Evolutionary conservation across 1,139 yeast genomes (phyloP), one percentile per base, ranked within the genome.

Genomic region (Pichia kudriavzevii): DNA sequence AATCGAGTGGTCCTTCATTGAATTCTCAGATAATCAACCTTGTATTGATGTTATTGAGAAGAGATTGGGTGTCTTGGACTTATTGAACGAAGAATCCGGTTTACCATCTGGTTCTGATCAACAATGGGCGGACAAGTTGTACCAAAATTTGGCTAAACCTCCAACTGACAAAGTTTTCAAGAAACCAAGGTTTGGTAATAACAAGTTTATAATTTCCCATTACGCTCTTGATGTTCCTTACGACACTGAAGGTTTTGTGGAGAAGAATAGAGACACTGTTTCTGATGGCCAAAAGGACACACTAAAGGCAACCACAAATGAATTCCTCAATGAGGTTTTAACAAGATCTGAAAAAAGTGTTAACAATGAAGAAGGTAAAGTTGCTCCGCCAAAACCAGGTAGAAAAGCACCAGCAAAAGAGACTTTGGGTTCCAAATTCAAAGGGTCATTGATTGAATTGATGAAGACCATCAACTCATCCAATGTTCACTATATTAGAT

Each of bases 1-100:
- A 52, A 88, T 91, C 45, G 93, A 88, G 59, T 91, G 98, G 97
- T 81, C 93, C 12, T 91, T 91, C 56, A 91, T 91, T 50, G 97
- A 91, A 52, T 91, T 88, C 55, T 77, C 93, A 39, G 99, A 91
- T 58, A 93, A 93, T 59, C 97, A 91, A 64, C 97, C 97, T 7
- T 91, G 98, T 64, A 93, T 93, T 53, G 81, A 81, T 48, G 71
- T 91, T 49, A 91, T 91, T 53, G 99, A 91, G 63, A 80, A 79
- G 54, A 82, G 79, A 59, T 61, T 87, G 46, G 98, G 98, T 59
- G 78, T 91, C 40, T 66, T 91, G 46, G 75, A 95, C 1, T 69
- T 91, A 44, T 69, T 91, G 45, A 98, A 91, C 57, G 98, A 91
- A 67, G 98, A 91, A 62, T 81, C 95, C 15, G 75, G 97, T 55